Conservation (phyloP, 495 filamentous ascomycete species). For the Trichoderma gamsii region DNA sequence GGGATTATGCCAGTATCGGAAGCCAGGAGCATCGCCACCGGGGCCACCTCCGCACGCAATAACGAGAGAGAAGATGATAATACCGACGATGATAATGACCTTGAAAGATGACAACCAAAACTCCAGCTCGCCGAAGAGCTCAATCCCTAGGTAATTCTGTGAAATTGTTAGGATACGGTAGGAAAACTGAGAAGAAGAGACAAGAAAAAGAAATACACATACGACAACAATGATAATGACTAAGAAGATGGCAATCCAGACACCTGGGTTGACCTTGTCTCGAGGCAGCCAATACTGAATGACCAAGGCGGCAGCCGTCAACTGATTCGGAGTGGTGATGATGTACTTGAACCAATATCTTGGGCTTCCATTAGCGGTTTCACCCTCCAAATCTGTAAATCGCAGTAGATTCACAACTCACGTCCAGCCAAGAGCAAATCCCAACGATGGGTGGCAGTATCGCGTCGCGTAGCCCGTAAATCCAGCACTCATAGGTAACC, state of each 20-base stretch:
- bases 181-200: not conserved
- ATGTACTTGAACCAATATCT: constrained; percentile 61
- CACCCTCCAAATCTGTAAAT: constrained; percentile 10
- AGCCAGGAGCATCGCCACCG: constrained; percentile 60
- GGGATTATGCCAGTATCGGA: constrained; percentile 71
- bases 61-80: constrained; percentile 61
- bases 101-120: constrained; percentile 75
- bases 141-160: constrained; percentile 53
- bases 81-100: constrained; percentile 59
- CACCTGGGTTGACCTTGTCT: constrained; percentile 60
- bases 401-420: constrained; percentile 25
- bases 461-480: constrained; percentile 65
- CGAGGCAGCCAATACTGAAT: constrained; percentile 63
- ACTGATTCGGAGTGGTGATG: constrained; percentile 70
- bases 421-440: constrained; percentile 73
- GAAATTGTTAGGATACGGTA: not conserved
- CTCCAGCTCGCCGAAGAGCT: constrained; percentile 74
- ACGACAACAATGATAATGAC: constrained; percentile 50
- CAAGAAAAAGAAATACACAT: not conserved
- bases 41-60: constrained; percentile 73
- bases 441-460: constrained; percentile 71
- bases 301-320: constrained; percentile 67
- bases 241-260: constrained; percentile 66
- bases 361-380: not conserved
- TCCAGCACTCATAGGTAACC: constrained; percentile 55